phyloP scores from a whole-genome alignment of 2,329 filamentous ascomycete genomes.

The Botryosphaeria dothidea region DNA sequence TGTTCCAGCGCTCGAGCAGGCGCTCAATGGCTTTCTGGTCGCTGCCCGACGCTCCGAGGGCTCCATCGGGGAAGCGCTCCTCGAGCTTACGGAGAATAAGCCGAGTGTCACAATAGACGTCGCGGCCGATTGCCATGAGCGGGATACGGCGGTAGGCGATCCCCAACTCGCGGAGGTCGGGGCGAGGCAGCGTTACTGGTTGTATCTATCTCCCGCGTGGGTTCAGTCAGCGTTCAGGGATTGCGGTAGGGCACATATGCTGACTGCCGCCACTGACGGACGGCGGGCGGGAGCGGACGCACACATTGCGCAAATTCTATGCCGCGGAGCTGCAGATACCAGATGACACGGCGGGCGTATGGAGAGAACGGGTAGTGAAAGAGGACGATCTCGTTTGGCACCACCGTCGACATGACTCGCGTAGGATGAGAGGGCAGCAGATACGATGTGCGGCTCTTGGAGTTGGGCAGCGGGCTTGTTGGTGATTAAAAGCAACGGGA shows the following conservation, averaged over 20 bases:
- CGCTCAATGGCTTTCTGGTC: constrained; percentile 53
- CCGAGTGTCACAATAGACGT: constrained; percentile 70
- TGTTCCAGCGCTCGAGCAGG: constrained; percentile 57
- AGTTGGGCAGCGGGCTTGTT: constrained; percentile 15
- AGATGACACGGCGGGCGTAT: constrained; percentile 62
- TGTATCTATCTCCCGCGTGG: constrained; percentile 52
- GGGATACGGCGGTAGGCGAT: constrained; percentile 71
- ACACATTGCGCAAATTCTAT: constrained; percentile 69
- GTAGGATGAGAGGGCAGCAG: background rate
- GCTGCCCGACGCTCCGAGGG: constrained; percentile 18
- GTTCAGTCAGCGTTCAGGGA: constrained; percentile 9
- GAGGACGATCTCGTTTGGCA: constrained; percentile 53
- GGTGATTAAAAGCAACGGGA: constrained; percentile 1
- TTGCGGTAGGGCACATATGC: constrained; percentile 14
- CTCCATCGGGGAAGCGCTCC: constrained; percentile 47
- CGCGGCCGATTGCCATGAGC: constrained; percentile 63
- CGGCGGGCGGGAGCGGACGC: constrained; percentile 31
- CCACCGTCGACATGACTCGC: constrained; percentile 17
- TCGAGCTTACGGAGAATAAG: constrained; percentile 69
- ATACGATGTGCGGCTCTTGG: constrained; percentile 4
- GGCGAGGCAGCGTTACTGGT: constrained; percentile 66
- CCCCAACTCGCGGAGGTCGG: constrained; percentile 62
- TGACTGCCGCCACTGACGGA: background rate
- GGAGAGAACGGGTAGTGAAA: constrained; percentile 68
- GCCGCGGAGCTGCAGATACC: constrained; percentile 66